Evolutionary conservation across 805 yeast species (phyloP).

Genomic region (Komagataella populi): DNA sequence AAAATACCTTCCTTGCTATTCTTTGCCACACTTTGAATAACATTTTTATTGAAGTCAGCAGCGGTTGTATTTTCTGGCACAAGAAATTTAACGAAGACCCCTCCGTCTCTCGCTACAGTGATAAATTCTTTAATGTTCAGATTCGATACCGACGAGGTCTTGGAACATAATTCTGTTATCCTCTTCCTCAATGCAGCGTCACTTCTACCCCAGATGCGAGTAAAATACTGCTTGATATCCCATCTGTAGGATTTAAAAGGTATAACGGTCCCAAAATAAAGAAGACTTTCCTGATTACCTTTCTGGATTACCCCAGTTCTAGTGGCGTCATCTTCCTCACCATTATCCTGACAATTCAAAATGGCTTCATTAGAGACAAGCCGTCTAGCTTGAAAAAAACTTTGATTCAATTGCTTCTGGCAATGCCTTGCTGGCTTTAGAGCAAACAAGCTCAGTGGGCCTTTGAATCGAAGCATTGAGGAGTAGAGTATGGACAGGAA

Average conservation of each 20-base stretch:
- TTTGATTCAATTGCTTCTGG: background rate
- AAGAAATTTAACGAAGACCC: constrained; percentile 73
- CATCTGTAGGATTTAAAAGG: constrained; percentile 26
- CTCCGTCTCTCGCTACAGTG: constrained; percentile 78
- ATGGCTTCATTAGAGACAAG: constrained; percentile 15
- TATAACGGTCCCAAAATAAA: constrained; percentile 43
- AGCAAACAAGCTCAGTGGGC: background rate
- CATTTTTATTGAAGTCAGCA: constrained; percentile 36
- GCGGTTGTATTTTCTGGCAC: constrained; percentile 39
- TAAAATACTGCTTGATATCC: constrained; percentile 31
- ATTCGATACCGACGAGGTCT: constrained; percentile 1
- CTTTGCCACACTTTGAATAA: constrained; percentile 23
- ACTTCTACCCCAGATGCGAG: constrained; percentile 22
- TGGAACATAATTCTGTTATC: constrained; percentile 12
- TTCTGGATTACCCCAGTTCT: constrained; percentile 46
- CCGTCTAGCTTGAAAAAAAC: background rate
- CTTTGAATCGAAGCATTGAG: background rate
- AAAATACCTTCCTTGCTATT: constrained; percentile 15
- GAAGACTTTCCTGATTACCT: constrained; percentile 31
- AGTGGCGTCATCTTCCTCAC: constrained; percentile 39
- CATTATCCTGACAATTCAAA: constrained; percentile 28
- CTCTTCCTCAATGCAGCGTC: constrained; percentile 18
- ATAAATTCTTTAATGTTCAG: constrained; percentile 44
- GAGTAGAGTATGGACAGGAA: background rate
- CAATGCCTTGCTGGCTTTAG: background rate